phyloP scores from a whole-genome alignment of 2,329 filamentous ascomycete species.

The Pyricularia sp. region DNA sequence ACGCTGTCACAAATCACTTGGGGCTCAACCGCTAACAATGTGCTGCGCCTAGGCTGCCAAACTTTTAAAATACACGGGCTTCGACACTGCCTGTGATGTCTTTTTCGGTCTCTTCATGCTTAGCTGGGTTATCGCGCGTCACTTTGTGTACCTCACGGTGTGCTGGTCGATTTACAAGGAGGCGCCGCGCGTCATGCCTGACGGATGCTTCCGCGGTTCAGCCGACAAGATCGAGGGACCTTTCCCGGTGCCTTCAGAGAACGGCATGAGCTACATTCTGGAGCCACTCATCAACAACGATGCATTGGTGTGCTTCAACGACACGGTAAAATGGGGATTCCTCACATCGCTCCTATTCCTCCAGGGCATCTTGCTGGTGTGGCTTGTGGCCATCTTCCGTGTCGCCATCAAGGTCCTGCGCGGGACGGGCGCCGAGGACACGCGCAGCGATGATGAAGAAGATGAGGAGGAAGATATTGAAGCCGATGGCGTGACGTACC shows the following conservation, averaged over 20 bases:
- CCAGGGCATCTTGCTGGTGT: slow-evolving; percentile 69
- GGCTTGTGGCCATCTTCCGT: slow-evolving; percentile 82
- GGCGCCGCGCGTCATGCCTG: slow-evolving; percentile 49
- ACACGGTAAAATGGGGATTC: slow-evolving; percentile 67
- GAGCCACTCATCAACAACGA: slow-evolving; percentile 65
- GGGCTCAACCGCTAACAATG: slow-evolving; percentile 7
- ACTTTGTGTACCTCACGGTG: slow-evolving; percentile 68
- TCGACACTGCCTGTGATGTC: slow-evolving; percentile 65
- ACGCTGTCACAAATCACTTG: not conserved
- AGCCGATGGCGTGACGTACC: slow-evolving; percentile 18
- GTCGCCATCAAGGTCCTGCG: slow-evolving; percentile 73
- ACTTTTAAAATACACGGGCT: slow-evolving; percentile 83
- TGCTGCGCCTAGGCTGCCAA: slow-evolving; percentile 60
- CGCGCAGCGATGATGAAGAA: slow-evolving; percentile 76
- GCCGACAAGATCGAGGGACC: slow-evolving; percentile 40
- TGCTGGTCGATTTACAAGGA: slow-evolving; percentile 75
- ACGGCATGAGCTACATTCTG: slow-evolving; percentile 48
- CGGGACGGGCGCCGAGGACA: slow-evolving; percentile 73
- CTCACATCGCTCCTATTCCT: slow-evolving; percentile 67
- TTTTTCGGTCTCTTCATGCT: slow-evolving; percentile 80
- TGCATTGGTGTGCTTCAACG: slow-evolving; percentile 72
- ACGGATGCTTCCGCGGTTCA: slow-evolving; percentile 62
- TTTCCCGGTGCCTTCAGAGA: slow-evolving; percentile 31
- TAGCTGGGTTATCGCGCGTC: slow-evolving; percentile 75
- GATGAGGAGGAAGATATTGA: slow-evolving; percentile 51